Base-by-base conservation (phyloP, 139 green algal species). In the Pseudopediastrum boryanum region DNA sequence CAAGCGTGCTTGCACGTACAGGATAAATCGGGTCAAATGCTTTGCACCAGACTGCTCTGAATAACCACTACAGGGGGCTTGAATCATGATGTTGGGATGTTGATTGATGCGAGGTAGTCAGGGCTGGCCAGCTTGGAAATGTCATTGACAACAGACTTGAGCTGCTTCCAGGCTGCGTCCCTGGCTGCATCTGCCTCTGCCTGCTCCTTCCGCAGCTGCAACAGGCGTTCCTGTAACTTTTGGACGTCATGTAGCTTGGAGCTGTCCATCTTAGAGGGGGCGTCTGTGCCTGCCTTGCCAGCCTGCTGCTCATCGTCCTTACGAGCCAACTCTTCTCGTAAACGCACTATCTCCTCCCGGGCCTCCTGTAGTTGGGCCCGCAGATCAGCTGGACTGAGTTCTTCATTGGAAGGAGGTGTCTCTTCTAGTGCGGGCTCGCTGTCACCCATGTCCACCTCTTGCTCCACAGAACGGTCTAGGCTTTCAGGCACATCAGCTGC, bases 131-230 rank as follows among this genome's bases (percentile, higher is more conserved):
- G 54, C 36, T 41, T 70, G 38, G 54, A 70, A 31, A 78, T 78
- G 41, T 78, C 71, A 25, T 78, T 16, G n/a, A 78, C 71, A 10
- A 78, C 71, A 27, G 71, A 54, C 71, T 78, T 78, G 38, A 78
- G 42, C 54, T 78, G 71, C 71, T 69, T 78, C 71, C 71, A 78
- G 59, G 71, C 71, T 38, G 68, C 69, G 54, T 78, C 71, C 10
- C 71, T 39, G 2, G 71, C 71, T n/a, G 71, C 71, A 58, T 78
- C 71, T 50, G 71, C 71, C 38, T 54, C 71, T 21, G 56, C 39
- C 71, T 78, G 71, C 54, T 78, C 71, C 36, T 78, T 78, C 3
- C 71, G 23, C 39, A 78, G 71, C n/a, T 38, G 71, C 61, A 48
- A 36, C 54, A 78, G 54, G 54, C 65, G 64, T 41, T 69, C 71